Evolutionary conservation across 805 yeast genomes (phyloP).

Genomic region (Spencermartinsiella europaea): DNA sequence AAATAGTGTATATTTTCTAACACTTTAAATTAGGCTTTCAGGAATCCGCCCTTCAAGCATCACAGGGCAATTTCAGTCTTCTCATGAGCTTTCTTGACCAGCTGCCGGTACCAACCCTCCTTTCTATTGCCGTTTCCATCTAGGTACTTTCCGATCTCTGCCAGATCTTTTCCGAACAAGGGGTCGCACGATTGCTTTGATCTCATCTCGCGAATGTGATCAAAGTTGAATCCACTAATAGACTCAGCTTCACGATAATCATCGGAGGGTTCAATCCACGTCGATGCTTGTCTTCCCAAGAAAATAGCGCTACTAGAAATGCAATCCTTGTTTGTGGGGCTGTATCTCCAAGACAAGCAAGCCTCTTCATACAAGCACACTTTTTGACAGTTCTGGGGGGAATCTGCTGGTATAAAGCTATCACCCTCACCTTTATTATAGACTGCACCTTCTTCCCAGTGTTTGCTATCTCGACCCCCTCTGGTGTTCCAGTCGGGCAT

Average conservation of each 20-base stretch:
- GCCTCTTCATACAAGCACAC: constrained; percentile 7
- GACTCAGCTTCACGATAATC: no score
- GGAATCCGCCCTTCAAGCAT: no score
- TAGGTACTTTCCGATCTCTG: no score
- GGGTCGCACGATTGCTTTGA: constrained; percentile 23
- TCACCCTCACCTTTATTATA: neutral
- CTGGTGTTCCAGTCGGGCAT: no score
- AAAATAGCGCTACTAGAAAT: constrained; percentile 1
- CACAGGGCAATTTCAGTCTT: no score
- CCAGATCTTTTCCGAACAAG: constrained; percentile 1
- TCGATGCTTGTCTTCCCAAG: constrained; percentile 18
- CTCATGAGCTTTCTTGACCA: no score
- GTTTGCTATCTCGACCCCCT: constrained; percentile 8
- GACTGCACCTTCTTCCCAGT: constrained; percentile 19
- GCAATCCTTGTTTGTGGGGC: constrained; percentile 5
- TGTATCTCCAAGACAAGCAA: constrained; percentile 13
- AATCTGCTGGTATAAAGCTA: constrained; percentile 1
- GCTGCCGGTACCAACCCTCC: constrained; percentile 17
- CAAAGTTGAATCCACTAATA: constrained; percentile 32
- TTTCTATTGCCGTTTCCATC: constrained; percentile 3
- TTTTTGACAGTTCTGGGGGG: constrained; percentile 13
- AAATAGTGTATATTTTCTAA: no score
- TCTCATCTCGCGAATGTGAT: constrained; percentile 28
- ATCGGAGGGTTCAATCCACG: constrained; percentile 9
- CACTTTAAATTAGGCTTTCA: no score